phyloP scores from a whole-genome alignment of 768 basidiomycete genomes.

The Boletus rufocinnamomeus region DNA sequence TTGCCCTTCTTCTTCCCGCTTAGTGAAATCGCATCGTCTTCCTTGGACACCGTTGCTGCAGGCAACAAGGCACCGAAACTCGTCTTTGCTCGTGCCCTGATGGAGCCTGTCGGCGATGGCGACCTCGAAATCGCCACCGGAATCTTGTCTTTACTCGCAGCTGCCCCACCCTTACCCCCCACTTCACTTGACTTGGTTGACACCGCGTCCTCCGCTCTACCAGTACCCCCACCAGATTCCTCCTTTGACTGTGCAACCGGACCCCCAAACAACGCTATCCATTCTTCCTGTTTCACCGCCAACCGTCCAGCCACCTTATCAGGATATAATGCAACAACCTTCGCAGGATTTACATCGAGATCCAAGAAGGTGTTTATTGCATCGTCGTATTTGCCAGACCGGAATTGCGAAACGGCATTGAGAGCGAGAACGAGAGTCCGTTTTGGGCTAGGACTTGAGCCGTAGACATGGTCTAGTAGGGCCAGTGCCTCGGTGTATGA shows the following conservation, averaged over 20 bases:
- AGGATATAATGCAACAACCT: conserved; percentile 89
- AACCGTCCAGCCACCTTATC: conserved; percentile 79
- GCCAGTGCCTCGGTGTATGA: conserved; percentile 80
- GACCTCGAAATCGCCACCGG: conserved; percentile 28
- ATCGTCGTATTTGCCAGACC: conserved; percentile 61
- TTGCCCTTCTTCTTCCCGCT: conserved; percentile 38
- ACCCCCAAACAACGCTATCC: conserved; percentile 87
- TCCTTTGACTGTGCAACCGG: conserved; percentile 37
- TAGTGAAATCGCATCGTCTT: conserved; percentile 65
- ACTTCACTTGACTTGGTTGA: conserved; percentile 32
- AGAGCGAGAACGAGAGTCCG: conserved; percentile 65
- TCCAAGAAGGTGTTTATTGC: conserved; percentile 89
- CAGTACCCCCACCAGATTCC: neutral
- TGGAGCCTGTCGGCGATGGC: conserved; percentile 40
- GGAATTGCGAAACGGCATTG: conserved; percentile 79
- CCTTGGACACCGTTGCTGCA: conserved; percentile 42
- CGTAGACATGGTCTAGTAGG: conserved; percentile 54
- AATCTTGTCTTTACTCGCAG: conserved; percentile 28
- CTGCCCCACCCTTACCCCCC: conserved; percentile 23
- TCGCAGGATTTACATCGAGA: conserved; percentile 90
- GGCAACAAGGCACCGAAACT: conserved; percentile 52
- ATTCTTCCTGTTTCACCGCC: conserved; percentile 62
- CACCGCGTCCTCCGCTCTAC: conserved; percentile 28
- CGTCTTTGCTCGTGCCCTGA: conserved; percentile 55
- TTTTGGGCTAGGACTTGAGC: conserved; percentile 31